Evolutionary conservation across 192 early-diverging fungal genomes (phyloP).

Genomic region (Backusella westeae): DNA sequence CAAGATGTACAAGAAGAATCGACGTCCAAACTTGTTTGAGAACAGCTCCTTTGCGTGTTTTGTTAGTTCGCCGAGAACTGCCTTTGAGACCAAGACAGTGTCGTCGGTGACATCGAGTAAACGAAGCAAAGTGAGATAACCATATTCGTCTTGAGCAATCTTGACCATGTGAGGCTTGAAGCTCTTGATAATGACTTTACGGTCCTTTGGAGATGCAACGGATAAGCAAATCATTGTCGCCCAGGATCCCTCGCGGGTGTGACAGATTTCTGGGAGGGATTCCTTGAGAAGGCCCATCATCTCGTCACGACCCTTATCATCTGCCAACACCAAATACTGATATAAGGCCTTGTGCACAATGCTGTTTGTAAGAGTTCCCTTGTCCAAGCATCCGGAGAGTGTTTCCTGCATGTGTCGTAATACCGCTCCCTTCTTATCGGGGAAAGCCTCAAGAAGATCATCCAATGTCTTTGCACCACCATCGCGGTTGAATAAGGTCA

Average conservation of each 20-base stretch:
- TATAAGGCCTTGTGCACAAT: slow-evolving; percentile 86
- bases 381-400: slow-evolving; percentile 75
- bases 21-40: slow-evolving; percentile 72
- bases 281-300: slow-evolving; percentile 74
- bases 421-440: slow-evolving; percentile 67
- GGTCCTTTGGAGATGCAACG: slow-evolving; percentile 82
- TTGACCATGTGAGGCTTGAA: slow-evolving; percentile 79
- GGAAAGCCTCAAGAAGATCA: slow-evolving; percentile 59
- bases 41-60: slow-evolving; percentile 50
- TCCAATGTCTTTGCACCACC: slow-evolving; percentile 45
- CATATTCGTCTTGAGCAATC: slow-evolving; percentile 88
- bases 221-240: slow-evolving; percentile 81
- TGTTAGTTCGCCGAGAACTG: slow-evolving; percentile 60
- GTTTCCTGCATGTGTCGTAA: slow-evolving; percentile 68
- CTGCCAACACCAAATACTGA: slow-evolving; percentile 75
- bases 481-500: slow-evolving; percentile 75
- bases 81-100: slow-evolving; percentile 80
- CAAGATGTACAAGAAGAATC: slow-evolving; percentile 80
- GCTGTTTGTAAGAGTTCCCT: slow-evolving; percentile 72
- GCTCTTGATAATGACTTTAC: slow-evolving; percentile 85
- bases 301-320: slow-evolving; percentile 56
- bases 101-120: slow-evolving; percentile 91
- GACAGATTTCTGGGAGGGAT: slow-evolving; percentile 81
- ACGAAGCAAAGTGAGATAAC: slow-evolving; percentile 79
- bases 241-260: slow-evolving; percentile 89